These are phyloP conservation scores for Phyllachora maydis DNA, from an alignment of 2,329 filamentous ascomycete genomes.

Conservation along the genomic window DNA sequence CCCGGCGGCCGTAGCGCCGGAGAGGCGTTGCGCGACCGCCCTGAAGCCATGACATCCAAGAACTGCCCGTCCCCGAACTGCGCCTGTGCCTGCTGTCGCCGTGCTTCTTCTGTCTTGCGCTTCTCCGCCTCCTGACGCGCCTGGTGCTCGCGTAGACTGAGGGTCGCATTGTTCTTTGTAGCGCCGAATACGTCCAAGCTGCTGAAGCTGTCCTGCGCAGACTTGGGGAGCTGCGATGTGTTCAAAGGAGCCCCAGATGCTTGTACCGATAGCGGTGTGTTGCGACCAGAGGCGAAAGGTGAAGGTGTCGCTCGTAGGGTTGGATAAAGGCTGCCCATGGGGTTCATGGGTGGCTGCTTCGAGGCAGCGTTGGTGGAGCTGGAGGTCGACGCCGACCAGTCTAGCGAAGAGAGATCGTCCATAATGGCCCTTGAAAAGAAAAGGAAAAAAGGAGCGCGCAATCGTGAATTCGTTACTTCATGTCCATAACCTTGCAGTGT, in stretches of 20 bases:
- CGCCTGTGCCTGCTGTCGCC: constrained; percentile 47
- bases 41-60: constrained; percentile 44
- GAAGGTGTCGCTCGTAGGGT: constrained; percentile 34
- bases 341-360: constrained; percentile 18
- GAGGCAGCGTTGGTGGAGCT: constrained; percentile 18
- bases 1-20: constrained; percentile 15
- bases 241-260: constrained; percentile 18
- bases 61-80: constrained; percentile 62
- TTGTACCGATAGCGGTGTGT: constrained; percentile 32
- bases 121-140: constrained; percentile 44
- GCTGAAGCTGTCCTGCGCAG: constrained; percentile 55
- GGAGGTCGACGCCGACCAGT: constrained; percentile 27
- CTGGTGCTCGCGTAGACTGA: constrained; percentile 63
- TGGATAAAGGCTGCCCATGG: constrained; percentile 22
- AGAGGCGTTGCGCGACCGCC: constrained; percentile 19
- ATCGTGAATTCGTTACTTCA: too few relatives aligned
- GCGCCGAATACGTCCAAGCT: constrained; percentile 47
- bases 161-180: constrained; percentile 41
- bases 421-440: too few relatives aligned
- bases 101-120: constrained; percentile 53
- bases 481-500: too few relatives aligned
- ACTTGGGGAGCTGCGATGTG: constrained; percentile 22
- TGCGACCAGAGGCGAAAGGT: constrained; percentile 31
- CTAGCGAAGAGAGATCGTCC: constrained; percentile 40
- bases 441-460: too few relatives aligned